These are phyloP conservation scores for Beta corolliflora DNA, from an alignment of 179 eudicot species.

Conservation along the genomic window DNA sequence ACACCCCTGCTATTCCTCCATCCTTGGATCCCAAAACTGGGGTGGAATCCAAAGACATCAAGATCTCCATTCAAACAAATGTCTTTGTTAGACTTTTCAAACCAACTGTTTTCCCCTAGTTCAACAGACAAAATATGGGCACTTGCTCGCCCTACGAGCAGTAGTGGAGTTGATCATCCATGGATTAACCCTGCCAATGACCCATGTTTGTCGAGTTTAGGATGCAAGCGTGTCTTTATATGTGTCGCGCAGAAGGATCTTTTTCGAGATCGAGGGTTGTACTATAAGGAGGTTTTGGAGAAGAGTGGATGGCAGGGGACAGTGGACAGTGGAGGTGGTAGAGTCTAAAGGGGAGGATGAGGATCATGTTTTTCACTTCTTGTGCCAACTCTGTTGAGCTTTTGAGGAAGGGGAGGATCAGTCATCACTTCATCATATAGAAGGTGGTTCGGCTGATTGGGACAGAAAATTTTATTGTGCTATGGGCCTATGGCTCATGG, in stretches of 20 bases:
- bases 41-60: slow-evolving; percentile 38
- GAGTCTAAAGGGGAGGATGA: slow-evolving; percentile 1
- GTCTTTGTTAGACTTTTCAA: slow-evolving; percentile 37
- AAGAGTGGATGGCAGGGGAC: slow-evolving; percentile 15
- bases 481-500: too few relatives aligned
- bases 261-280: neutral
- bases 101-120: neutral
- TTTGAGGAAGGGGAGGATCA: neutral
- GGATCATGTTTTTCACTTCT: neutral
- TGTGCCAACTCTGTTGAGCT: neutral
- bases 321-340: neutral
- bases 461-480: too few relatives aligned
- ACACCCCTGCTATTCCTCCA: slow-evolving; percentile 11
- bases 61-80: slow-evolving; percentile 30
- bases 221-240: slow-evolving; percentile 2
- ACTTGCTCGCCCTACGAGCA: neutral
- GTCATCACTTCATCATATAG: too few relatives aligned
- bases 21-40: slow-evolving; percentile 14
- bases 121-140: neutral
- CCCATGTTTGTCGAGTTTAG: neutral
- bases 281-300: slow-evolving; percentile 1
- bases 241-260: neutral
- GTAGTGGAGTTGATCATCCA: neutral
- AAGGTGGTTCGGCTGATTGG: too few relatives aligned
- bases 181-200: neutral